These are phyloP conservation scores for Chamaenerion angustifolium DNA, from an alignment of 345 rosid genomes.

Conservation along the genomic window DNA sequence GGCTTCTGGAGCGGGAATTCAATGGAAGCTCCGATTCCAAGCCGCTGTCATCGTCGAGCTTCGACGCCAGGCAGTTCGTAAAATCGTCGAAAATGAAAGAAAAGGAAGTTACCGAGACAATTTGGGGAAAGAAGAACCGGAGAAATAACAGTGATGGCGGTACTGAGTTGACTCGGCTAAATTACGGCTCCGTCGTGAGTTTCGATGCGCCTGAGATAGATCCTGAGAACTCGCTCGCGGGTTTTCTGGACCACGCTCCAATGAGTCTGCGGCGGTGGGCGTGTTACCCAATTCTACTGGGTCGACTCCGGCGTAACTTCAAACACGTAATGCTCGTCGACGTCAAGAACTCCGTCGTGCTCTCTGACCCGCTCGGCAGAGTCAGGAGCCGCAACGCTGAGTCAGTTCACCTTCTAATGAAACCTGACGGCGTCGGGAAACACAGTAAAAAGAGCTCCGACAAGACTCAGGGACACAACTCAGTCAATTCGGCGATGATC, in stretches of 20 bases:
- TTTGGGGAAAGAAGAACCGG: conserved; percentile 71
- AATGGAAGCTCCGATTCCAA: conserved; percentile 12
- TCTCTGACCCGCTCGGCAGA: conserved; percentile 63
- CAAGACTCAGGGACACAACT: conserved; percentile 13
- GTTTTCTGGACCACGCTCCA: conserved; percentile 62
- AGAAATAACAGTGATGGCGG: conserved; percentile 14
- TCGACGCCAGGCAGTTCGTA: conserved; percentile 32
- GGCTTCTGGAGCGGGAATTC: conserved; percentile 22
- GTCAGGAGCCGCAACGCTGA: conserved; percentile 50
- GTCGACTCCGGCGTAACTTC: conserved; percentile 62
- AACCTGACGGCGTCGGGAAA: conserved; percentile 16
- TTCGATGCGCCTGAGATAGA: conserved; percentile 73
- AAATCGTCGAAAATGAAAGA: conserved; percentile 18
- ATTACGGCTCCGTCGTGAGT: conserved; percentile 74
- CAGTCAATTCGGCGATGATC: conserved; percentile 39
- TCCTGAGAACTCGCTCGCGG: conserved; percentile 76
- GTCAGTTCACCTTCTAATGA: conserved; percentile 28
- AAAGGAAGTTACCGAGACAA: conserved; percentile 31
- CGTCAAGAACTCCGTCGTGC: conserved; percentile 29
- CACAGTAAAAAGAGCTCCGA: conserved; percentile 24
- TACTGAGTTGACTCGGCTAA: conserved; percentile 26
- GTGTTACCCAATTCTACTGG: conserved; percentile 76
- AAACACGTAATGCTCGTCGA: conserved; percentile 63
- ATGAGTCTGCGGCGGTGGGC: conserved; percentile 75
- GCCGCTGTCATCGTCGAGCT: conserved; percentile 19